Conservation (phyloP, 2,329 filamentous ascomycete genomes). For the Mollisia scopiformis region DNA sequence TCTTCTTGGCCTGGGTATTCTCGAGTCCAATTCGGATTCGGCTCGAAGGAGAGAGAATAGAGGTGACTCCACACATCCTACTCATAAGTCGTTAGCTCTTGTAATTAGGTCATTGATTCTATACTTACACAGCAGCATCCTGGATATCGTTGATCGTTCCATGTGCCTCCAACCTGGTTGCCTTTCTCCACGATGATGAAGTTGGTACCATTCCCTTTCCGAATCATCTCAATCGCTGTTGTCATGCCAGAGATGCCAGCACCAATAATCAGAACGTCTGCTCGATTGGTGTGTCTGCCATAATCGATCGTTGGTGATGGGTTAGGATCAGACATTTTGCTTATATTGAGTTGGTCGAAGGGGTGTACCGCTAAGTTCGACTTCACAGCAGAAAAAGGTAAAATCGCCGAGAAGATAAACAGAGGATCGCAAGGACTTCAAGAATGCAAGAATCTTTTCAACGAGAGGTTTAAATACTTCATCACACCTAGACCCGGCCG, state of each 20-base stretch:
- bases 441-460: no score
- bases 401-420: not conserved
- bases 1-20: conserved; percentile 64
- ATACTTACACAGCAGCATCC: conserved; percentile 56
- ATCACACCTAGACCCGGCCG: no score
- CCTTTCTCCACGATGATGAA: conserved; percentile 45
- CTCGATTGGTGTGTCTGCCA: conserved; percentile 24
- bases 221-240: conserved; percentile 43
- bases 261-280: conserved; percentile 42
- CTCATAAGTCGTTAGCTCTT: not conserved
- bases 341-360: not conserved
- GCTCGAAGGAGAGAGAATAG: conserved; percentile 62
- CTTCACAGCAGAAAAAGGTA: not conserved
- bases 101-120: not conserved
- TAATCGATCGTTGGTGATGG: conserved; percentile 17
- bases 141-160: conserved; percentile 59
- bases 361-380: not conserved
- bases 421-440: no score
- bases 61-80: conserved; percentile 51
- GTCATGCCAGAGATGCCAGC: conserved; percentile 46
- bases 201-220: conserved; percentile 48
- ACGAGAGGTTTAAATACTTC: no score
- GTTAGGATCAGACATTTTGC: conserved; percentile 20
- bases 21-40: conserved; percentile 59
- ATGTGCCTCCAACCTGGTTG: conserved; percentile 48